These are phyloP conservation scores for Dothidotthia symphoricarpi DNA, from an alignment of 2,329 filamentous ascomycete genomes.

Conservation along the genomic window DNA sequence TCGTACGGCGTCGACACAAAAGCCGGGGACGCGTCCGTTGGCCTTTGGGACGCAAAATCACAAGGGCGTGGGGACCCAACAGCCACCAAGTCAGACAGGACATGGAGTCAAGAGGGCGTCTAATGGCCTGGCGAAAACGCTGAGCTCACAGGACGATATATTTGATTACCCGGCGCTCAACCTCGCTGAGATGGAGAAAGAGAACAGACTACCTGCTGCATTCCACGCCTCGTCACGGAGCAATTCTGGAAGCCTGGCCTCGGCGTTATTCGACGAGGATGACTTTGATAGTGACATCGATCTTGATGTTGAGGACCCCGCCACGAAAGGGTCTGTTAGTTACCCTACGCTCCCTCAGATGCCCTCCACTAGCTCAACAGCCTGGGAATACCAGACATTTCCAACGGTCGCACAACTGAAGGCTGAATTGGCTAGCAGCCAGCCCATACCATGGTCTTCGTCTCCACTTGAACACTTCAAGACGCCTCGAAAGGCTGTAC, in stretches of 20 bases:
- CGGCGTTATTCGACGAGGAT: constrained; percentile 63
- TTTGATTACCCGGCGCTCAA: constrained; percentile 33
- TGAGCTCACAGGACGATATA: constrained; percentile 37
- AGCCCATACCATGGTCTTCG: constrained; percentile 70
- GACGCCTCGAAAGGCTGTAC: constrained; percentile 15
- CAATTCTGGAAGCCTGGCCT: constrained; percentile 22
- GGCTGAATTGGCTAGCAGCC: constrained; percentile 48
- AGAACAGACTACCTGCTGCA: constrained; percentile 18
- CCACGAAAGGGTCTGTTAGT: constrained; percentile 45
- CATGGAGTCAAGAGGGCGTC: constrained; percentile 48
- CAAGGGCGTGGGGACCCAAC: constrained; percentile 13
- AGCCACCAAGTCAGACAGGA: constrained; percentile 9
- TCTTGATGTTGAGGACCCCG: constrained; percentile 65
- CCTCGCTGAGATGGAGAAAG: constrained; percentile 27
- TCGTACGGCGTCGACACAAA: constrained; percentile 36
- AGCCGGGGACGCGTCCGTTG: constrained; percentile 30
- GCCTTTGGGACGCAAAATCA: constrained; percentile 33
- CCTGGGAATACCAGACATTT: constrained; percentile 30
- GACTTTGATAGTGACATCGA: constrained; percentile 85
- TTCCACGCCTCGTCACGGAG: constrained; percentile 15
- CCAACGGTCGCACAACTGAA: constrained; percentile 17
- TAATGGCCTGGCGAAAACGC: constrained; percentile 48
- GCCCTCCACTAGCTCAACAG: constrained; percentile 36
- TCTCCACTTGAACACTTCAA: constrained; percentile 54
- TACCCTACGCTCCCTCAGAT: constrained; percentile 43